These are phyloP conservation scores for Trichomonas vaginalis DNA, from an alignment of 208 protist genomes.

Conservation along the genomic window DNA sequence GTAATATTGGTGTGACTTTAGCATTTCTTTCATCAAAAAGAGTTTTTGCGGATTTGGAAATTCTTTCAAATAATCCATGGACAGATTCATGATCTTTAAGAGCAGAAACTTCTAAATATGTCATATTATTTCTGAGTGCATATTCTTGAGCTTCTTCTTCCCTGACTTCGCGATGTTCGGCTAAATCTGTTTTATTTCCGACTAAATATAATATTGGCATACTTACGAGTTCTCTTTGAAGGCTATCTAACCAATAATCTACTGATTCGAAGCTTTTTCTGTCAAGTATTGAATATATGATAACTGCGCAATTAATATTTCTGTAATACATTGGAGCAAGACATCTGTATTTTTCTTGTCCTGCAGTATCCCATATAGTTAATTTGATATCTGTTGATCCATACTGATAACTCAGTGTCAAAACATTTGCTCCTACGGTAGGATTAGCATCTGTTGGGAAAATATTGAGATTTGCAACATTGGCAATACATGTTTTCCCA, in stretches of 20 bases:
- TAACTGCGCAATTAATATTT: neutral
- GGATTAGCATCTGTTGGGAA: neutral
- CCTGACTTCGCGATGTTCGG: conserved; percentile 38
- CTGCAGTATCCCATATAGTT: neutral
- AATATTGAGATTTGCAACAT: neutral
- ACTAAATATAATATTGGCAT: conserved; percentile 42
- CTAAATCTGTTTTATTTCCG: conserved; percentile 64
- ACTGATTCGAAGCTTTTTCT: neutral
- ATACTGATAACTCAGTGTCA: neutral
- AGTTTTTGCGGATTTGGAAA: neutral
- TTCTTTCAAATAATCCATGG: neutral
- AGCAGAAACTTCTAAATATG: neutral
- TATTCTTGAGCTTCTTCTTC: conserved; percentile 34
- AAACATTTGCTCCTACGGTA: neutral
- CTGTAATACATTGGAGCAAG: neutral
- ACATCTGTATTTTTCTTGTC: neutral
- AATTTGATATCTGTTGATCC: neutral
- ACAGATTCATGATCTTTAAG: neutral
- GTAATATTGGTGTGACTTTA: neutral
- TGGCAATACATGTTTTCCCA: neutral
- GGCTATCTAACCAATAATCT: neutral
- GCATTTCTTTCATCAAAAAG: neutral
- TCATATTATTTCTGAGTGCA: neutral
- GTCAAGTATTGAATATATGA: neutral
- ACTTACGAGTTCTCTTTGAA: neutral